Evolutionary conservation across 164 flowering plant species (phyloP), one percentile per base, ranked within the genome.

Genomic region (Aristolochia californica): DNA sequence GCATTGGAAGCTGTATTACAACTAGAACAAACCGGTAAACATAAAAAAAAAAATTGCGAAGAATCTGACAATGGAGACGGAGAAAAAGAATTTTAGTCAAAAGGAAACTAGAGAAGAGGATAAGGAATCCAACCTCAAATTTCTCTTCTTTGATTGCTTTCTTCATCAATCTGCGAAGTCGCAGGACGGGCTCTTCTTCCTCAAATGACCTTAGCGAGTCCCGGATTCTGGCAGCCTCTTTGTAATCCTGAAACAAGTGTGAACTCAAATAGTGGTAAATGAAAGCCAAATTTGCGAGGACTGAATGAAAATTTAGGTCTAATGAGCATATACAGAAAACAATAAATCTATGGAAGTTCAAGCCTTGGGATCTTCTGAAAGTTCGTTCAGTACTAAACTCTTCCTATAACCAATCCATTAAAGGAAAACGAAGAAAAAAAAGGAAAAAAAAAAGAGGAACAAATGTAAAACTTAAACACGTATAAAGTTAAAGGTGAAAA

Each of bases 211-310:
- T 88, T 74, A 91, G 66, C 0, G 96, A 86, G 69, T 88, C 96
- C 45, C 98, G 77, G 51, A 91, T 68, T 62, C 95, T 81, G 20
- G 96, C 98, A 48, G 97, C 97, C 74, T 91, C 96, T 65, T 91
- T 75, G 61, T 85, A 91, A 66, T 91, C 81, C 97, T 87, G 55
- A 63, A 60, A 27, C 57, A 62, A 5, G 22, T 17, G 24, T 20
- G 34, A 61, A 40, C 13, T 24, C 18, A 28, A 24, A 52, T 20
- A n/a, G 16, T 15, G 48, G 49, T 24, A 40, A 40, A 28, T 5
- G 24, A 40, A 12, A 38, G 43, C 11, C 54, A 5, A 12, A 34
- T 5, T 34, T 34, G 40, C 40, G 40, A 8, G 1, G 40, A 12
- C 40, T 34, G 40, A 34, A 34, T 34, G 40, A 8, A 34, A 34